These are phyloP conservation scores for Leucocoprinus sp. DNA, from an alignment of 768 basidiomycete species.

Conservation along the genomic window DNA sequence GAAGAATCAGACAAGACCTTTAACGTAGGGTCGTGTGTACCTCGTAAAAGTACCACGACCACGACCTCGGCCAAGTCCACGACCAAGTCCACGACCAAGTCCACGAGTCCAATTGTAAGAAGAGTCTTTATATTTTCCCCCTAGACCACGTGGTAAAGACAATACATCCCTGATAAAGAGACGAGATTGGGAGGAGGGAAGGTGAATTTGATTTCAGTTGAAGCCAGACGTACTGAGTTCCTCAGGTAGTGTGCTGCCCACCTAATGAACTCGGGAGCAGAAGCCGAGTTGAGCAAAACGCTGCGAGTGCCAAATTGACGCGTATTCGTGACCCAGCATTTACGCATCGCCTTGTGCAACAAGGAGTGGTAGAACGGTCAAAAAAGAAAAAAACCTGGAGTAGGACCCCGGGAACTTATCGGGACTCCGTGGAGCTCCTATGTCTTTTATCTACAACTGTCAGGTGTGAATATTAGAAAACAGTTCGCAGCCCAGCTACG, in stretches of 20 bases:
- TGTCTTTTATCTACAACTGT: no score
- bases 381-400: no score
- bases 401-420: no score
- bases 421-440: no score
- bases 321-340: no score
- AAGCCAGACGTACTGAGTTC: neutral
- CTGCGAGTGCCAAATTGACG: no score
- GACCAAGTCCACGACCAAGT: slow-evolving; percentile 7
- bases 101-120: slow-evolving; percentile 8
- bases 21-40: slow-evolving; percentile 17
- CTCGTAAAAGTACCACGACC: slow-evolving; percentile 27
- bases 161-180: neutral
- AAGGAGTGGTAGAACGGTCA: no score
- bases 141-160: no score
- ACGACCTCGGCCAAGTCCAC: slow-evolving; percentile 30
- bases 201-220: neutral
- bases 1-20: slow-evolving; percentile 2
- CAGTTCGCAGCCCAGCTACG: no score
- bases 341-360: no score
- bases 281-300: slow-evolving; percentile 5
- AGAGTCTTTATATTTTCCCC: no score
- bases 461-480: no score
- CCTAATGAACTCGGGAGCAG: neutral
- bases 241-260: slow-evolving; percentile 7
- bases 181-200: neutral